Conservation (phyloP, 2,329 filamentous ascomycete species). For the Volutella citrinella region DNA sequence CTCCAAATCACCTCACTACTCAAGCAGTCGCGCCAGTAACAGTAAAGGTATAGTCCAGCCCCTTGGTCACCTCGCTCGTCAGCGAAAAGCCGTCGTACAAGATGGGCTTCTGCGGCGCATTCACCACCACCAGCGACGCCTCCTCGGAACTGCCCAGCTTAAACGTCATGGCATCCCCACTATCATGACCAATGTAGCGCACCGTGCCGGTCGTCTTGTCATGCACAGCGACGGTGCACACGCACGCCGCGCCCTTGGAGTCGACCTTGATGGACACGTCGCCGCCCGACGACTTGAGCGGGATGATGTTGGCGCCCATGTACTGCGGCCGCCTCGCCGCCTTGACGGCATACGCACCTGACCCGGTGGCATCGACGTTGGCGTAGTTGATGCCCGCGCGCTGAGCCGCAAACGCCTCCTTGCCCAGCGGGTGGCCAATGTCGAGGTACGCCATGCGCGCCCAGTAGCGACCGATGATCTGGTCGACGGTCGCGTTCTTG, state of each 20-base stretch:
- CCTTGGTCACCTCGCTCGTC: conserved; percentile 32
- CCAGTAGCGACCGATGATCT: conserved; percentile 48
- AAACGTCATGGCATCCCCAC: conserved; percentile 32
- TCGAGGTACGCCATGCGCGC: conserved; percentile 52
- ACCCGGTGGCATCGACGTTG: conserved; percentile 37
- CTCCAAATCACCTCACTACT: too few species aligned
- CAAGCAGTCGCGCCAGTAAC: conserved; percentile 29
- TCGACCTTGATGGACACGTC: conserved; percentile 33
- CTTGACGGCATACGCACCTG: conserved; percentile 41
- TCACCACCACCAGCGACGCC: conserved; percentile 44
- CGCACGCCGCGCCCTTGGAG: conserved; percentile 34
- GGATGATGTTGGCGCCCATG: conserved; percentile 49
- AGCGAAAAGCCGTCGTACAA: conserved; percentile 43
- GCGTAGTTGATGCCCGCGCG: conserved; percentile 37
- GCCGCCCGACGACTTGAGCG: conserved; percentile 35
- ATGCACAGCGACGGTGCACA: conserved; percentile 39
- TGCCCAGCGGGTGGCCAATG: conserved; percentile 42
- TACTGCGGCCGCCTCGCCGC: conserved; percentile 40
- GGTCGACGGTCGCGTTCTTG: conserved; percentile 29
- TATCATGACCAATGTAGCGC: conserved; percentile 33
- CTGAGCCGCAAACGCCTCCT: conserved; percentile 34
- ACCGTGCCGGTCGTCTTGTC: conserved; percentile 35
- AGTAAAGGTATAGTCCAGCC: conserved; percentile 37
- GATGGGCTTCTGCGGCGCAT: conserved; percentile 42
- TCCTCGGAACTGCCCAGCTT: conserved; percentile 41